Conservation (phyloP, 2,329 filamentous ascomycete species). For the Hortaea sp. region DNA sequence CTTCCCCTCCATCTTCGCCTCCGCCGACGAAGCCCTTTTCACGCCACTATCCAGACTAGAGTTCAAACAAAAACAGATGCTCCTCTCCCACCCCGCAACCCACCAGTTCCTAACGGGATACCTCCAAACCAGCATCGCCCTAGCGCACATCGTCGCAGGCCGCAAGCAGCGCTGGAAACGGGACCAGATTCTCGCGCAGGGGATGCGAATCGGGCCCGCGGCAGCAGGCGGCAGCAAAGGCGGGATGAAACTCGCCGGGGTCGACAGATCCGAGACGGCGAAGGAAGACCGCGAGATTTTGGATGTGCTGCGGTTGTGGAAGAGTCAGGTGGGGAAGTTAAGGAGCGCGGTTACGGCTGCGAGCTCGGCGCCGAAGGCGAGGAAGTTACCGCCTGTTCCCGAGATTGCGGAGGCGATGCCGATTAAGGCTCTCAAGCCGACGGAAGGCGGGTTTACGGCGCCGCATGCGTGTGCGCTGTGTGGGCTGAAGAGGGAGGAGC, state of each 20-base stretch:
- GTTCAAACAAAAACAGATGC: conserved; percentile 48
- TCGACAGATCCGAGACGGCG: conserved; percentile 72
- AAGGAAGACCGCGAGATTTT: conserved; percentile 78
- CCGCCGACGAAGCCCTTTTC: conserved; percentile 56
- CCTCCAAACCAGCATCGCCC: conserved; percentile 53
- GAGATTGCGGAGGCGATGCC: conserved; percentile 61
- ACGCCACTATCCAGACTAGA: conserved; percentile 45
- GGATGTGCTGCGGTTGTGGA: conserved; percentile 68
- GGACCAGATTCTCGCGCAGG: conserved; percentile 72
- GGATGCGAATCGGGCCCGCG: conserved; percentile 74
- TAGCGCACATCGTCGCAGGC: conserved; percentile 73
- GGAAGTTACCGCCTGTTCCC: conserved; percentile 42
- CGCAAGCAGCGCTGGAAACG: conserved; percentile 84
- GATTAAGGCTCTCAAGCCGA: conserved; percentile 51
- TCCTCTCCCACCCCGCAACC: conserved; percentile 51
- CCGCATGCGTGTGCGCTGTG: conserved; percentile 73
- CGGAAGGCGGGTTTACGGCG: conserved; percentile 61
- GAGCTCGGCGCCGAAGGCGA: not conserved
- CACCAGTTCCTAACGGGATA: conserved; percentile 56
- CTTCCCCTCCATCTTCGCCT: conserved; percentile 60
- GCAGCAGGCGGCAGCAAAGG: conserved; percentile 58
- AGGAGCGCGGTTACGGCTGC: conserved; percentile 53
- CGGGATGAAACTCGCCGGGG: conserved; percentile 84
- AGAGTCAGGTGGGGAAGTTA: conserved; percentile 62
- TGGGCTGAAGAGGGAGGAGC: conserved; percentile 78